Percentiles rank a stretch among this genome's conserved stretches.
Conservation (phyloP, 768 basidiomycete genomes). For the Collybia sordida region DNA sequence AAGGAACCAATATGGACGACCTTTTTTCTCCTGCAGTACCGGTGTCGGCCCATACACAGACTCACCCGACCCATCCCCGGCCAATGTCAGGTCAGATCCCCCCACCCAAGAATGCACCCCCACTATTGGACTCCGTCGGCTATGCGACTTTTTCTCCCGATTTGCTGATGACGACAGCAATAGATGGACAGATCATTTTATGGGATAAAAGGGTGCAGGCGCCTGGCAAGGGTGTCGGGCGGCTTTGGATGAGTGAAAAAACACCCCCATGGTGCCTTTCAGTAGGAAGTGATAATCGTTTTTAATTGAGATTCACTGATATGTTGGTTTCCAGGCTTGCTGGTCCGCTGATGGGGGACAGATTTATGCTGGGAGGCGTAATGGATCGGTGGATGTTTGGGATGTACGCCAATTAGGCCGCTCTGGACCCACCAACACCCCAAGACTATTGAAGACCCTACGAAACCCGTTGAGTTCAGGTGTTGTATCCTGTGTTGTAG, state of each 20-base stretch:
- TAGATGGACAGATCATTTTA: constrained; percentile 90
- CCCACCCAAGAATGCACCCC: constrained; percentile 75
- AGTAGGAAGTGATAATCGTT: constrained; percentile 43
- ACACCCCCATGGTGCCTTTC: constrained; percentile 96
- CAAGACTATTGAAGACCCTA: constrained; percentile 77
- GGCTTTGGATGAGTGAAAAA: constrained; percentile 88
- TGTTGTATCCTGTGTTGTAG: constrained; percentile 86
- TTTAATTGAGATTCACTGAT: not conserved
- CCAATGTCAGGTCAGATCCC: constrained; percentile 14
- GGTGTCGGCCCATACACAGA: constrained; percentile 2
- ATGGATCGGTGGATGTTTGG: constrained; percentile 91
- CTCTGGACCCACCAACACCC: constrained; percentile 60
- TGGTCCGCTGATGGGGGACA: constrained; percentile 90
- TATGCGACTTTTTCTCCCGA: constrained; percentile 77
- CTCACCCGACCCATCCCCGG: constrained; percentile 1
- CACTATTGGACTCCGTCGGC: constrained; percentile 59
- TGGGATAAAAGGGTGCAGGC: constrained; percentile 83
- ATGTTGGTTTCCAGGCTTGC: constrained; percentile 62
- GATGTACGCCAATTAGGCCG: constrained; percentile 83
- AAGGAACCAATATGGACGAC: constrained; percentile 22
- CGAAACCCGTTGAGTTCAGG: constrained; percentile 88
- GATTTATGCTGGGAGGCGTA: constrained; percentile 88
- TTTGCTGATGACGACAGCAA: constrained; percentile 81
- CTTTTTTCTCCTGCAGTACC: constrained; percentile 7
- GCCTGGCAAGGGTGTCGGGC: constrained; percentile 70